Evolutionary conservation across 768 basidiomycete species (phyloP).

Genomic region (Auricularia auricula-judae): DNA sequence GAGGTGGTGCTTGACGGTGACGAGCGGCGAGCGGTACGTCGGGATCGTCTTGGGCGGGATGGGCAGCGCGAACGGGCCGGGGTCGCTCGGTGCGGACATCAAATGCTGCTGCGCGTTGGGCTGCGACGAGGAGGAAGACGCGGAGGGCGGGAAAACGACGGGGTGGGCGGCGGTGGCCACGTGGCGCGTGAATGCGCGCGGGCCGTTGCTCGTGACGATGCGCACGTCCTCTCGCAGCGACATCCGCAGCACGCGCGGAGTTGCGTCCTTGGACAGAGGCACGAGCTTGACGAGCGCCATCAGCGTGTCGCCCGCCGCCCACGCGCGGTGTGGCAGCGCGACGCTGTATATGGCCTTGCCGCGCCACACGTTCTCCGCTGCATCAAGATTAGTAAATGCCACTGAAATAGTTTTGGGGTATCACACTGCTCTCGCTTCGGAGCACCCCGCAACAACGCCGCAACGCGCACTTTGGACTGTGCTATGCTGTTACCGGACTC

Average conservation of each 20-base stretch:
- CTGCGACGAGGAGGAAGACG: neutral
- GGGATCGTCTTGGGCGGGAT: neutral
- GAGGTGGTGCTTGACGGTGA: neutral
- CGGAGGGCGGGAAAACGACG: neutral
- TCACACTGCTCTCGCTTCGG: too few relatives aligned
- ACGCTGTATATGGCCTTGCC: constrained; percentile 93
- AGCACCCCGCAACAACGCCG: too few relatives aligned
- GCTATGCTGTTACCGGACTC: too few relatives aligned
- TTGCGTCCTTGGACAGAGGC: constrained; percentile 74
- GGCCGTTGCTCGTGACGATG: neutral
- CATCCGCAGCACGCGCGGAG: neutral
- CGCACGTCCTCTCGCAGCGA: constrained; percentile 1
- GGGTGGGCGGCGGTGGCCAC: neutral
- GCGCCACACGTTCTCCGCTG: constrained; percentile 96
- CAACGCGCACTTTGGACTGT: too few relatives aligned
- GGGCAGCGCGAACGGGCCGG: neutral
- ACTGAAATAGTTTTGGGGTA: too few relatives aligned
- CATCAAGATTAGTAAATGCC: constrained; percentile 17
- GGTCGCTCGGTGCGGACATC: neutral
- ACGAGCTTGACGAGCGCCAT: constrained; percentile 78
- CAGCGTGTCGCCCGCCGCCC: constrained; percentile 80
- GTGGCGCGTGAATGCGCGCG: neutral
- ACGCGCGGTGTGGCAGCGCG: constrained; percentile 91
- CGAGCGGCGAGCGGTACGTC: neutral
- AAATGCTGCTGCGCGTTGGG: neutral